Percentiles rank a stretch among this genome's conserved stretches.
phyloP scores from a whole-genome alignment of 2,329 filamentous ascomycete species.

The Verruconis gallopava region DNA sequence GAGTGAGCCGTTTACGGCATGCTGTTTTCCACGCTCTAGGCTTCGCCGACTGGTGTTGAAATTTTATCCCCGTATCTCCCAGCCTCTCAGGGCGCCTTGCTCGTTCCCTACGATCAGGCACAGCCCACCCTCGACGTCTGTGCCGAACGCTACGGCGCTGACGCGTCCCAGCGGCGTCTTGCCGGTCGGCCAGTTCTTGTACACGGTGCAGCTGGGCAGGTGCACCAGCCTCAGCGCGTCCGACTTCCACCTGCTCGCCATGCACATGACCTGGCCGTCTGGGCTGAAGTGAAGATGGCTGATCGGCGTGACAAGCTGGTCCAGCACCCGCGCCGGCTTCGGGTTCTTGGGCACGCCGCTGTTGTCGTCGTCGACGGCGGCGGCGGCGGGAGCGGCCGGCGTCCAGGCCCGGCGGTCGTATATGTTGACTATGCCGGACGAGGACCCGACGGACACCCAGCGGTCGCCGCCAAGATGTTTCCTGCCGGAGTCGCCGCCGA shows the following conservation, averaged over 20 bases:
- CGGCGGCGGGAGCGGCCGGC: slow-evolving; percentile 18
- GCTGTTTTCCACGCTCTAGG: too few species aligned
- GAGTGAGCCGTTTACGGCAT: too few species aligned
- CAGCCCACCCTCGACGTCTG: slow-evolving; percentile 42
- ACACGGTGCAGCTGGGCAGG: slow-evolving; percentile 83
- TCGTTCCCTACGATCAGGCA: slow-evolving; percentile 81
- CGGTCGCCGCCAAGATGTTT: slow-evolving; percentile 61
- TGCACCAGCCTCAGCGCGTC: slow-evolving; percentile 82
- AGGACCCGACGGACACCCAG: slow-evolving; percentile 81
- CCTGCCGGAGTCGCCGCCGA: slow-evolving; percentile 57
- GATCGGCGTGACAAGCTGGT: slow-evolving; percentile 78
- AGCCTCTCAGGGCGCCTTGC: slow-evolving; percentile 72
- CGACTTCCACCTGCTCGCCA: slow-evolving; percentile 76
- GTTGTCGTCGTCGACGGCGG: slow-evolving; percentile 19
- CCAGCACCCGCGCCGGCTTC: slow-evolving; percentile 58
- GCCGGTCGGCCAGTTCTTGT: slow-evolving; percentile 90
- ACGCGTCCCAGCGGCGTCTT: slow-evolving; percentile 80
- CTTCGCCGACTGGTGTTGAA: too few species aligned
- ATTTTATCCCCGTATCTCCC: slow-evolving; percentile 46
- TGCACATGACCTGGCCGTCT: slow-evolving; percentile 79
- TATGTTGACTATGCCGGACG: slow-evolving; percentile 79
- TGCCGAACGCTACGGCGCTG: slow-evolving; percentile 40
- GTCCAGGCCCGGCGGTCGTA: slow-evolving; percentile 68
- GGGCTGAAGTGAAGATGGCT: slow-evolving; percentile 70
- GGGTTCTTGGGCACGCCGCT: slow-evolving; percentile 51